phyloP scores from a whole-genome alignment of 1,139 yeast genomes.

The Suhomyces anneliseae region DNA sequence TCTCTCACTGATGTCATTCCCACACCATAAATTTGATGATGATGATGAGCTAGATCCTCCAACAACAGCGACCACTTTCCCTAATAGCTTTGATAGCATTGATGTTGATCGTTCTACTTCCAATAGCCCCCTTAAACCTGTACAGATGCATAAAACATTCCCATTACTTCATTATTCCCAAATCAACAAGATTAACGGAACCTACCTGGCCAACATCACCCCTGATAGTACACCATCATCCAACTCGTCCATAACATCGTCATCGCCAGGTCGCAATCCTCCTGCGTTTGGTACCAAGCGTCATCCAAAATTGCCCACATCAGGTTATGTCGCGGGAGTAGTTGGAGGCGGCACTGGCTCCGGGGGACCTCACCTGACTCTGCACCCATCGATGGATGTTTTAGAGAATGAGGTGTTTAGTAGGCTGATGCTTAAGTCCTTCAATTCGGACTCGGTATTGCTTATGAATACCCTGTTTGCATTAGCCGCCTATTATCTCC shows the following conservation, averaged over 20 bases:
- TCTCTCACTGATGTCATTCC: background rate
- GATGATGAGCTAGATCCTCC: too few relatives aligned
- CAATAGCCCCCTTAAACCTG: too few relatives aligned
- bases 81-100: too few relatives aligned
- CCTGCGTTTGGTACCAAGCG: background rate
- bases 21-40: too few relatives aligned
- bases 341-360: too few relatives aligned
- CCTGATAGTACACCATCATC: background rate
- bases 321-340: too few relatives aligned
- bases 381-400: conserved; percentile 12
- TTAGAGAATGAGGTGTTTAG: conserved; percentile 12
- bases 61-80: too few relatives aligned
- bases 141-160: background rate
- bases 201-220: background rate
- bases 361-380: too few relatives aligned
- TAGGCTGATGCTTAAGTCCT: conserved; percentile 4
- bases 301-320: too few relatives aligned
- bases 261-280: background rate
- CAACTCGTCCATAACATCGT: background rate
- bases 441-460: conserved; percentile 11
- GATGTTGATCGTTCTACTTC: too few relatives aligned
- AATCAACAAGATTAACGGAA: background rate
- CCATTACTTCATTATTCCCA: background rate
- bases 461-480: conserved; percentile 12
- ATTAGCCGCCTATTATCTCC: conserved; percentile 5